Evolutionary conservation across 331 rosid genomes (phyloP), one percentile per base, ranked within the genome.

Genomic region (Spiraea crenata): DNA sequence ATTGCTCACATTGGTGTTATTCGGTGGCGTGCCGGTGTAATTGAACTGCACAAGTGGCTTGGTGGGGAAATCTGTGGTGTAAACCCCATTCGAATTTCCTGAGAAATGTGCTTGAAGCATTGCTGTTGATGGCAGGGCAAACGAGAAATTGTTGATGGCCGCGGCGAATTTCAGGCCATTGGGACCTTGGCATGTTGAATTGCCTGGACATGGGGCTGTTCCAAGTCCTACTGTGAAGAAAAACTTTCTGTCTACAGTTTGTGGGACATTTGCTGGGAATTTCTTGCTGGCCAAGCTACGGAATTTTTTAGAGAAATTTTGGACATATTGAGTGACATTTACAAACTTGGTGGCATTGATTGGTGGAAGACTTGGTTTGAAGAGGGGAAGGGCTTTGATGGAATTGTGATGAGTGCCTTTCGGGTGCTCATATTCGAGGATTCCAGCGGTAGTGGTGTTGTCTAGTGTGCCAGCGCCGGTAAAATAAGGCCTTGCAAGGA

Each of bases 101-200:
- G 59, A 77, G 56, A 78, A 89, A 69, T 88, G 78, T 5, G 96
- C 72, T 20, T 92, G 87, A 69, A 92, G 75, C 4, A 92, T 39
- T 13, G 96, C 85, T 47, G 79, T 77, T 19, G 89, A 78, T 3
- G 96, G 98, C 9, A 92, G 91, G 45, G 60, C 81, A 64, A 92
- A 92, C 1, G 98, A 92, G 10, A 86, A 54, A 55, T 92, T 92
- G 85, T 90, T 90, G 42, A 92, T 60, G 0, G 90, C 69, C 52
- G 95, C 91, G 16, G 88, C 74, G 34, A 92, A 92, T 63, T 88
- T 89, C 37, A 90, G 81, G 37, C 20, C 88, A 57, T 92, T 90
- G 38, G 96, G 96, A 7, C 96, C 98, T 77, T 90, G 96, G 48
- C 96, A 92, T 2, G 98, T 89, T 13, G 90, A 75, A 72, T 92